Base-by-base conservation (phyloP, 768 basidiomycete species). In the Hericium rajendrae region DNA sequence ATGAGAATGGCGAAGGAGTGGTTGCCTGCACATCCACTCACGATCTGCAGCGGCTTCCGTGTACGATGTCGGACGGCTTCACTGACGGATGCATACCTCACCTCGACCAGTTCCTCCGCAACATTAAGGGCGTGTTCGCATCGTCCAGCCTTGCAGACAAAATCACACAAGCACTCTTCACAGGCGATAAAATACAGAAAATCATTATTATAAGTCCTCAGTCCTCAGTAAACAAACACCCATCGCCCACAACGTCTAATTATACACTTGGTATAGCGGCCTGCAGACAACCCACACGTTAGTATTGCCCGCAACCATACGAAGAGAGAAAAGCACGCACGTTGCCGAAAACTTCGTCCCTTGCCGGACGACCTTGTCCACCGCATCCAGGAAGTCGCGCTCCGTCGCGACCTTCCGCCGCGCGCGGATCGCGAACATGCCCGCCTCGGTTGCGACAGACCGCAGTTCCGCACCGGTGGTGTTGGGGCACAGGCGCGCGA, bases 391-490 rank as follows among this genome's bases (percentile, higher is more conserved):
- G 75, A 97, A 99, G 72, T 99, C 97, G 55, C 92, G 86, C 69
- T 99, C 97, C 5, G 93, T 93, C 0, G 94, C 94, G 1, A 98
- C 93, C 71, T 98, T 98, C 72, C 97, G 79, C 64, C 97, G 79
- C 48, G 92, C 90, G 58, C 97, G 88, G 67, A 99, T 99, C 2
- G 97, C 95, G 73, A 95, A 99, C 97, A 99, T 98, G n/a, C 97
- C 97, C 66, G 88, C 90, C 80, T 99, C 95, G 9, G 95, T 99
- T 15, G 94, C 94, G 8, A 99, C 97, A 24, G 91, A 93, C 50
- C 94, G 86, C 58, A 99, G 72, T 72, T 99, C 97, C n/a, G 97
- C 97, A 58, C 97, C 97, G 11, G 97, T 97, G 13, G 97, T 94
- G 70, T 97, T 97, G 20, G 97, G 97, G 70, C 97, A 99, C 58